Conservation (phyloP, 164 flowering plant species). For the Echeveria elegans region DNA sequence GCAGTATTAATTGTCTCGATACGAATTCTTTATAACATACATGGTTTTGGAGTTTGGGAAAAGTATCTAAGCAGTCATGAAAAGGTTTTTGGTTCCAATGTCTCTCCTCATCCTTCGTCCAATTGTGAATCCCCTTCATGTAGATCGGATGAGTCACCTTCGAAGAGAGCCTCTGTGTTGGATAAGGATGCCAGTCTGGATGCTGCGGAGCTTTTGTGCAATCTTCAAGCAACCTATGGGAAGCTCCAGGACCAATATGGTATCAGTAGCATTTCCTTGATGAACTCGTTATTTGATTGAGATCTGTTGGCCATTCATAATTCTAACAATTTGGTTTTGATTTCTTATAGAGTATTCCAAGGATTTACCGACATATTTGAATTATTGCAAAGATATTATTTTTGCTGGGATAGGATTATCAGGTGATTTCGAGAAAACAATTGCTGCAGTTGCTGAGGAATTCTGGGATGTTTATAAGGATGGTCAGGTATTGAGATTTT, state of each 20-base stretch:
- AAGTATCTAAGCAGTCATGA: slow-evolving; percentile 20
- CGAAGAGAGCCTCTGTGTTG: slow-evolving; percentile 13
- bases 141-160: slow-evolving; percentile 8
- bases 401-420: slow-evolving; percentile 51
- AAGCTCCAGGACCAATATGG: slow-evolving; percentile 34
- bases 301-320: neutral
- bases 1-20: slow-evolving; percentile 68
- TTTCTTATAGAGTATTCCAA: slow-evolving; percentile 41
- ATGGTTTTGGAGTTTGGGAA: slow-evolving; percentile 80
- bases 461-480: slow-evolving; percentile 48
- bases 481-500: slow-evolving; percentile 41
- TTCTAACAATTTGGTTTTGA: neutral
- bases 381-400: slow-evolving; percentile 55
- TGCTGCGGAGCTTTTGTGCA: slow-evolving; percentile 32
- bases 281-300: neutral
- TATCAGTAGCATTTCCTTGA: slow-evolving; percentile 14
- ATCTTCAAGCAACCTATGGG: slow-evolving; percentile 39
- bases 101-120: slow-evolving; percentile 2
- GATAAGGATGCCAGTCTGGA: slow-evolving; percentile 24
- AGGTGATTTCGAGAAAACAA: slow-evolving; percentile 35
- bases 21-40: slow-evolving; percentile 54
- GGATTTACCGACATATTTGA: slow-evolving; percentile 57
- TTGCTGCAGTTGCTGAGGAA: slow-evolving; percentile 22
- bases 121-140: slow-evolving; percentile 9
- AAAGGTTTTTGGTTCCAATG: neutral